Conservation (phyloP, 805 yeast genomes). For the Komagataella pastoris region DNA sequence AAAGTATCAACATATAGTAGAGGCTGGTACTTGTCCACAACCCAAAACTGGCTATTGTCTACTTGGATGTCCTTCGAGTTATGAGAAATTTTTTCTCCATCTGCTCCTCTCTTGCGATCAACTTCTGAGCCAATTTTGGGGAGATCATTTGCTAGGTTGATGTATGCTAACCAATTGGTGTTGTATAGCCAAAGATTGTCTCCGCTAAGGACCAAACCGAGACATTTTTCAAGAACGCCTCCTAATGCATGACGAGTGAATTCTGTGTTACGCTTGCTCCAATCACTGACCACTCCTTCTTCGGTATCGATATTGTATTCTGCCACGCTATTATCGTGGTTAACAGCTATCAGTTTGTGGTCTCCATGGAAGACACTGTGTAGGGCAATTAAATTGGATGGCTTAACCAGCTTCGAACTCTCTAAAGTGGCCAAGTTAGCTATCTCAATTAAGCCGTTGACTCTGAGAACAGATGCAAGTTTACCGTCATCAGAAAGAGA, state of each 20-base stretch:
- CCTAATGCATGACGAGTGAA: slow-evolving; percentile 55
- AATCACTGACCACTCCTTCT: slow-evolving; percentile 35
- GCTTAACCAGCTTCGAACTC: slow-evolving; percentile 35
- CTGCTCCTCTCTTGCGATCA: background rate
- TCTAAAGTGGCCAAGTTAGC: slow-evolving; percentile 16
- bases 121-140: slow-evolving; percentile 24
- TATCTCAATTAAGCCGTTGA: slow-evolving; percentile 48
- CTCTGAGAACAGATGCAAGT: background rate
- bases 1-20: slow-evolving; percentile 48
- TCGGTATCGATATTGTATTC: slow-evolving; percentile 40
- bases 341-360: slow-evolving; percentile 45
- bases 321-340: slow-evolving; percentile 61
- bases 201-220: slow-evolving; percentile 44
- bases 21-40: slow-evolving; percentile 65
- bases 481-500: slow-evolving; percentile 32
- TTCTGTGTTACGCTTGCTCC: slow-evolving; percentile 75
- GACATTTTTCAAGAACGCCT: slow-evolving; percentile 48
- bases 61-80: slow-evolving; percentile 10
- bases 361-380: slow-evolving; percentile 40
- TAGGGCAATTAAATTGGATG: slow-evolving; percentile 41
- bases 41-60: slow-evolving; percentile 40
- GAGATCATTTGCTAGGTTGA: slow-evolving; percentile 49
- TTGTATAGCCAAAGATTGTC: slow-evolving; percentile 75
- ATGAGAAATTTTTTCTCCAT: background rate
- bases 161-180: slow-evolving; percentile 62